phyloP scores from a whole-genome alignment of 352 stramenopile genomes.

The Thalassiosira mediterranea region DNA sequence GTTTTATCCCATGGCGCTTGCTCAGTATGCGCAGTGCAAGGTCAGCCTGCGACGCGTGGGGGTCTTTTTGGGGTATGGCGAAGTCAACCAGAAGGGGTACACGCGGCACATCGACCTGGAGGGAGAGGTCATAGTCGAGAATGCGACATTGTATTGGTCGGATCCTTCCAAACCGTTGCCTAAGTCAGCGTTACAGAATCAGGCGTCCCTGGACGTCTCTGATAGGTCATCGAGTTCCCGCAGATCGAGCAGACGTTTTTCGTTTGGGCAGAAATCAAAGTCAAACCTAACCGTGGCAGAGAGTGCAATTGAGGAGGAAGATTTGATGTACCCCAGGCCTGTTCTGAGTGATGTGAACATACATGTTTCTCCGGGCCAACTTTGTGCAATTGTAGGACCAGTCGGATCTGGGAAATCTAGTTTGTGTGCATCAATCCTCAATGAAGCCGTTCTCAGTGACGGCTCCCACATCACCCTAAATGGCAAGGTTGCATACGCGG shows the following conservation, averaged over 20 bases:
- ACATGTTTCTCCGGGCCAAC: conserved; percentile 44
- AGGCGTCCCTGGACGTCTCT: too few species aligned
- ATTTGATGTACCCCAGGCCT: conserved; percentile 50
- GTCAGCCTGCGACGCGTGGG: conserved; percentile 60
- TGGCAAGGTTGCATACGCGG: conserved; percentile 86
- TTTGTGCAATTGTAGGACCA: conserved; percentile 75
- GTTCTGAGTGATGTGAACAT: conserved; percentile 55
- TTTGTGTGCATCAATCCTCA: conserved; percentile 75
- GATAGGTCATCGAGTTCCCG: background rate
- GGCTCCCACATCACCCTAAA: conserved; percentile 56
- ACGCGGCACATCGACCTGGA: conserved; percentile 28
- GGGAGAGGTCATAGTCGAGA: conserved; percentile 58
- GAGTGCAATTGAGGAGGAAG: conserved; percentile 22
- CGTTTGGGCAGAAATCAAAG: too few species aligned
- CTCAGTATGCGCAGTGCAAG: conserved; percentile 66
- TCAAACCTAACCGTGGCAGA: background rate
- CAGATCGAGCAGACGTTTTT: too few species aligned
- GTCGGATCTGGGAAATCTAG: conserved; percentile 84
- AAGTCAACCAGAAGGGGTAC: conserved; percentile 49
- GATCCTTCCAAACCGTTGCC: conserved; percentile 60
- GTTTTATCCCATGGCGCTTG: conserved; percentile 73
- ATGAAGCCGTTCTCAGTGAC: conserved; percentile 67
- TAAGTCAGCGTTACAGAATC: conserved; percentile 20
- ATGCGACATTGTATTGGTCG: conserved; percentile 70
- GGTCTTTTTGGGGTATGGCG: conserved; percentile 60